Evolutionary conservation across 2,329 filamentous ascomycete genomes (phyloP), one percentile per base, ranked within the genome.

Genomic region (Huntiella moniliformis): DNA sequence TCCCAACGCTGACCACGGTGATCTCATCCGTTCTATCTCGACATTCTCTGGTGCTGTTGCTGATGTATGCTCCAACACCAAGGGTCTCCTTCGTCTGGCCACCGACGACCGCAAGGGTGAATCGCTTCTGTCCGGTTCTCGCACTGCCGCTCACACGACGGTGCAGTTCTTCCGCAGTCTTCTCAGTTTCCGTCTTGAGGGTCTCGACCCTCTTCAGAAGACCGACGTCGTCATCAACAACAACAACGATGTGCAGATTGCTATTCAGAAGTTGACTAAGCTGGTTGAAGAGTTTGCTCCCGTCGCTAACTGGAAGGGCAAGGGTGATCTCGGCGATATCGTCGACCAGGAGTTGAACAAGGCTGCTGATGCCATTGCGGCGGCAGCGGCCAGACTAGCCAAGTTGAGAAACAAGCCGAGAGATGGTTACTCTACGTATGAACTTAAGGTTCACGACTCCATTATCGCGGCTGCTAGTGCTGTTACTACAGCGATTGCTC

Each of bases 321-420:
- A 79, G 60, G 88, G 87, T 38, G 91, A 96, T 58, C 66, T 98
- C 48, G 87, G 88, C 38, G 88, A 96, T 56, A 70, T 96, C 40
- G 91, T 98, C 17, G 91, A 96, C 61, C 72, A 74, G 49, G 91
- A 98, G 62, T 71, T 98, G 57, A 83, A 71, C 62, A 95, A 93
- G 64, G 91, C 91, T 4, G 91, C 91, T 2, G 84, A 93, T 57
- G 91, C 91, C 47, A 96, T 98, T 55, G 85, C 88, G 5, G 88
- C 87, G 8, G 91, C 91, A 0, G 82, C 85, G 0, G 83, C 85
- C 47, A 81, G 91, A 44, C 73, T 98, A 17, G 81, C 82, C 50
- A 95, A 92, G 64, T 71, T 98, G 53, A 87, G 79, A 72, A 95
- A 87, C 65, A 96, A 96, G 70, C 85, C 87, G n/a, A 77, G 85